These are phyloP conservation scores for Candida odintsovae DNA, from an alignment of 805 yeast genomes.

Conservation along the genomic window DNA sequence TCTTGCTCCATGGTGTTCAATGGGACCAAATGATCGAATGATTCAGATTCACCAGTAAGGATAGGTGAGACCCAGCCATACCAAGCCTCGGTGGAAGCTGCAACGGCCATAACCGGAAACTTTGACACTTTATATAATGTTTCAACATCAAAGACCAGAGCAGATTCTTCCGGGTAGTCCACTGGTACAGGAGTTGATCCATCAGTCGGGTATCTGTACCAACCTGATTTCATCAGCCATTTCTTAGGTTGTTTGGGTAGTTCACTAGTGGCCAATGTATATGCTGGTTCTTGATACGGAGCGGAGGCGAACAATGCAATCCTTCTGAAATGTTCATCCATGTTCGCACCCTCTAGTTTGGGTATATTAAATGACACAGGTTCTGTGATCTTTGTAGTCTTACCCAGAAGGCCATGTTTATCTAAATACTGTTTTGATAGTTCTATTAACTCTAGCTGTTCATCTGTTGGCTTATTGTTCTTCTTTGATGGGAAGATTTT, in stretches of 20 bases:
- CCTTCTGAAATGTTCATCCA: constrained; percentile 82
- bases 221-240: constrained; percentile 67
- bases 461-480: constrained; percentile 15
- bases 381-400: constrained; percentile 53
- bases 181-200: constrained; percentile 53
- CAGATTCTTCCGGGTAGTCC: constrained; percentile 61
- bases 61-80: constrained; percentile 93
- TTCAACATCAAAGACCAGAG: constrained; percentile 85
- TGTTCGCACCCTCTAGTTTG: constrained; percentile 55
- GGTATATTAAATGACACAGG: constrained; percentile 68
- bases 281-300: constrained; percentile 52
- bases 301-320: constrained; percentile 55
- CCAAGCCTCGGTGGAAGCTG: constrained; percentile 76
- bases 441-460: constrained; percentile 33
- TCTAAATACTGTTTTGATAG: constrained; percentile 57
- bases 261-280: constrained; percentile 33
- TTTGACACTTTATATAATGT: constrained; percentile 68
- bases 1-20: constrained; percentile 43
- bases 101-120: constrained; percentile 78
- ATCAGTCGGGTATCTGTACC: constrained; percentile 64
- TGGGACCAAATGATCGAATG: constrained; percentile 66
- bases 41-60: constrained; percentile 45
- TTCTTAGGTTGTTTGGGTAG: constrained; percentile 37
- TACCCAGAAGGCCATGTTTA: constrained; percentile 66
- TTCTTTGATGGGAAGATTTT: constrained; percentile 46